These are phyloP conservation scores for Hansfordia pulvinata DNA, from an alignment of 2,329 filamentous ascomycete species.

Conservation along the genomic window DNA sequence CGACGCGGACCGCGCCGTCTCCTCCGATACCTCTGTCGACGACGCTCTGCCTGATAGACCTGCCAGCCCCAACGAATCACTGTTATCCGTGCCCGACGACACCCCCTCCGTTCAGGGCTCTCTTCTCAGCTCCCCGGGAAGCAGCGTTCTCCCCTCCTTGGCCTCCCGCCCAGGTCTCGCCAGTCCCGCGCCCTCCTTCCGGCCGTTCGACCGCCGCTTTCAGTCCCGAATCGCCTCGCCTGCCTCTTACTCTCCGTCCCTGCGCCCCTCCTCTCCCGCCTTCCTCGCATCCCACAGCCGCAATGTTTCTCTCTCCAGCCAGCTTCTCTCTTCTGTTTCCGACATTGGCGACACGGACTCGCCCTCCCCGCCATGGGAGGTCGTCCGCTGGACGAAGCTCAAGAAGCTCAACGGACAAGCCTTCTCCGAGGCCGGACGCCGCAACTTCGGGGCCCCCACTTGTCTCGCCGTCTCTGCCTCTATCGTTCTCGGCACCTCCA, in stretches of 20 bases:
- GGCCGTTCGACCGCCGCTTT: constrained; percentile 90
- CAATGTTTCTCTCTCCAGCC: constrained; percentile 63
- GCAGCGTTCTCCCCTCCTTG: constrained; percentile 58
- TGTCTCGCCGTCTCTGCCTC: constrained; percentile 79
- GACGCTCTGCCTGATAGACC: constrained; percentile 38
- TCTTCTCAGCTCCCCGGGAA: constrained; percentile 52
- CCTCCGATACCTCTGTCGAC: constrained; percentile 39
- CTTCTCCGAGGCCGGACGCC: constrained; percentile 83
- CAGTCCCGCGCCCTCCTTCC: constrained; percentile 69
- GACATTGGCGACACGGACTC: constrained; percentile 55
- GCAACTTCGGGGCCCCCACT: constrained; percentile 85
- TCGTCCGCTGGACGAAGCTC: constrained; percentile 89
- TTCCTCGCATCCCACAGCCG: constrained; percentile 68
- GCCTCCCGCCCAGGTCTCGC: constrained; percentile 50
- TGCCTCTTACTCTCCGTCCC: constrained; percentile 44
- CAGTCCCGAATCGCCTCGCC: constrained; percentile 69
- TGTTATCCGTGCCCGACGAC: constrained; percentile 66
- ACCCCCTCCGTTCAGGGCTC: constrained; percentile 62
- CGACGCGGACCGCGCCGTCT: constrained; percentile 29
- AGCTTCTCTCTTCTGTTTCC: too few species aligned
- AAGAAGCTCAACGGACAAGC: constrained; percentile 79
- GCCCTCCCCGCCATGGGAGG: constrained; percentile 81
- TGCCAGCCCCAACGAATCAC: constrained; percentile 56
- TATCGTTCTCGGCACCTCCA: constrained; percentile 85
- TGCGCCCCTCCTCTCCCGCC: constrained; percentile 63